Evolutionary conservation across 2,329 filamentous ascomycete genomes (phyloP), one percentile per base, ranked within the genome.

Genomic region (Rhinocladiella mackenziei): DNA sequence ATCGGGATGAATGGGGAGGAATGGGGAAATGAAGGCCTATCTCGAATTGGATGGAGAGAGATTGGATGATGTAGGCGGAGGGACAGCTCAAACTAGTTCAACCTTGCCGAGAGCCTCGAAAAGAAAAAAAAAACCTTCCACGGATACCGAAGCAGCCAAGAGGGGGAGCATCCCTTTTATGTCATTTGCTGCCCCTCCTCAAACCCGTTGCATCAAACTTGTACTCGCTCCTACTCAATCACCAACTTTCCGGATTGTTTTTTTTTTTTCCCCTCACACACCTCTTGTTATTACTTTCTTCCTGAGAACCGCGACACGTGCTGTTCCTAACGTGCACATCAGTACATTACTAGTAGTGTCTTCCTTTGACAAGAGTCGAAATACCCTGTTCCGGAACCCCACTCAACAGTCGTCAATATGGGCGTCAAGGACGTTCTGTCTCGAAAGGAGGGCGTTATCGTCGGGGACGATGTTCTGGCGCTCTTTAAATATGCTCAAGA

Each of bases 401-500:
- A 48, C 36, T 18, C 6, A 31, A 15, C 39, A 37, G 13, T 33
- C 20, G 34, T 36, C 48, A 53, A 44, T 25, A 56, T 56, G 53
- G 69, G 69, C 70, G 62, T 61, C 56, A 58, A 66, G 45, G 76
- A 78, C 58, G 67, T 77, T 64, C 75, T 84, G 51, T 73, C 64
- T 63, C 73, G 80, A 67, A 83, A 83, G 73, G 57, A 71, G 56
- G 81, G 81, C 62, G 78, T 81, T 64, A 83, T 84, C 67, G 73
- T 77, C 58, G 80, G 80, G 60, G 79, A 83, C 58, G 80, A 83
- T 66, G 78, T 82, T 56, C 67, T 78, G 57, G 54, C 68, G 65
- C 85, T 95, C 63, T 95, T 96, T 76, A 78, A 89, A 71, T 87
- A 96, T 70, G 86, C 86, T 58, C 84, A 89, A 67, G 78, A 92